These are phyloP conservation scores for Rhizopus microsporus DNA, from an alignment of 371 early-diverging fungal genomes.

Conservation along the genomic window DNA sequence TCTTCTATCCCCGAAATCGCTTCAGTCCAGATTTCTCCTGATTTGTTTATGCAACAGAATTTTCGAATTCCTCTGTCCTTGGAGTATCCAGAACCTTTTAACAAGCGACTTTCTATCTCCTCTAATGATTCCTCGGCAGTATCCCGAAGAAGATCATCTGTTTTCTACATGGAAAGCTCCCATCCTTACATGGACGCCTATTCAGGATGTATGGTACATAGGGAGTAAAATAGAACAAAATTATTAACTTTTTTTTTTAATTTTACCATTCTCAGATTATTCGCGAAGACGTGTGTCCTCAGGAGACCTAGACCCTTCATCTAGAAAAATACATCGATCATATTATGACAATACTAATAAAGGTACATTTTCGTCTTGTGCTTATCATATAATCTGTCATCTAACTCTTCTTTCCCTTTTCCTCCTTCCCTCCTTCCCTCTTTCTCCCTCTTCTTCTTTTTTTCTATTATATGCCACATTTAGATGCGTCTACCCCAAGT, in stretches of 20 bases:
- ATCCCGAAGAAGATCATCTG: conserved; percentile 3
- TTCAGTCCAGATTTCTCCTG: conserved; percentile 50
- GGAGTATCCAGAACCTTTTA: not conserved
- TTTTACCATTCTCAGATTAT: conserved; percentile 5
- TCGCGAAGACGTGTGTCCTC: not conserved
- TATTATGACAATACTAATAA: not conserved
- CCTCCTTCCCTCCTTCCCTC: too few species aligned
- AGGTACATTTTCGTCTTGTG: too few species aligned
- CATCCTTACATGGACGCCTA: not conserved
- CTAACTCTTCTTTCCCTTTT: too few species aligned
- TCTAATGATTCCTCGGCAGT: not conserved
- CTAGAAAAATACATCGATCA: not conserved
- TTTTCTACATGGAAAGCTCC: not conserved
- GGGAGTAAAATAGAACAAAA: not conserved
- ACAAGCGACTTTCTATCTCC: not conserved
- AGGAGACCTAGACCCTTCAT: not conserved
- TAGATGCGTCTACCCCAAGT: too few species aligned
- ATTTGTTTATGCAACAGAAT: conserved; percentile 55
- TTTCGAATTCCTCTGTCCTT: conserved; percentile 46
- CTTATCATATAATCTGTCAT: too few species aligned
- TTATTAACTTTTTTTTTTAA: not conserved
- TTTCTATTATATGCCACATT: too few species aligned
- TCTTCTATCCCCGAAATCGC: conserved; percentile 51
- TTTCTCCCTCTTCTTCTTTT: too few species aligned
- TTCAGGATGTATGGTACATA: not conserved